Percentiles rank a stretch among this genome's conserved stretches.
Evolutionary conservation across 805 yeast genomes (phyloP).

Genomic region (Phaffomyces opuntiae): DNA sequence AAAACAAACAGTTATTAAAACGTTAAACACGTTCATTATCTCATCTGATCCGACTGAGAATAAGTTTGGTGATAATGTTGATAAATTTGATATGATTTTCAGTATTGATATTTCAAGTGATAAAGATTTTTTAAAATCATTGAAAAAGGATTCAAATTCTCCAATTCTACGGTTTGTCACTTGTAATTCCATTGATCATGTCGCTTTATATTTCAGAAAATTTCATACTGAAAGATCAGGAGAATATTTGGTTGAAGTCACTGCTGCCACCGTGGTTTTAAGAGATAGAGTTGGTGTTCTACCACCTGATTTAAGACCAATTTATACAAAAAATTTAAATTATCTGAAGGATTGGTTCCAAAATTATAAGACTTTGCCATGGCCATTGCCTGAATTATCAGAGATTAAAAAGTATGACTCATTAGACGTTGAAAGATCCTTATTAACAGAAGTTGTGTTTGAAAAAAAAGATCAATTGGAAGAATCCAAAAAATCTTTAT

Average conservation of each 20-base stretch:
- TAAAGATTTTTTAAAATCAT: conserved; percentile 27
- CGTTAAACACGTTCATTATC: conserved; percentile 15
- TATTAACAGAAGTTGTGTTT: conserved; percentile 67
- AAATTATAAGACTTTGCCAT: conserved; percentile 33
- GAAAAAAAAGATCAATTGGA: conserved; percentile 35
- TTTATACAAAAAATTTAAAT: conserved; percentile 57
- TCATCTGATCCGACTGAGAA: conserved; percentile 14
- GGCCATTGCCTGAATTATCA: conserved; percentile 79
- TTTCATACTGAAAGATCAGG: conserved; percentile 24
- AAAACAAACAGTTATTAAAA: conserved; percentile 17
- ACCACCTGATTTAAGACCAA: conserved; percentile 73
- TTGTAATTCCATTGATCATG: conserved; percentile 78
- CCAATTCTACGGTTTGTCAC: conserved; percentile 69
- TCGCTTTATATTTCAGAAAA: conserved; percentile 44
- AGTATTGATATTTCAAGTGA: conserved; percentile 60
- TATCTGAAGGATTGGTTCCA: conserved; percentile 59
- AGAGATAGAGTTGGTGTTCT: conserved; percentile 76
- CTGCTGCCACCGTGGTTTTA: conserved; percentile 77
- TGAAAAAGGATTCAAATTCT: conserved; percentile 26
- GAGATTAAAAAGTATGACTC: conserved; percentile 55
- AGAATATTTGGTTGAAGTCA: conserved; percentile 54
- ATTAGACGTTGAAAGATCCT: conserved; percentile 71
- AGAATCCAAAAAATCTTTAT: conserved; percentile 31
- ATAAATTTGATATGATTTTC: conserved; percentile 49
- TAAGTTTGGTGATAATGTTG: not conserved